These are phyloP conservation scores for Pseudocercospora fijiensis DNA, from an alignment of 2,329 filamentous ascomycete genomes.

Conservation along the genomic window DNA sequence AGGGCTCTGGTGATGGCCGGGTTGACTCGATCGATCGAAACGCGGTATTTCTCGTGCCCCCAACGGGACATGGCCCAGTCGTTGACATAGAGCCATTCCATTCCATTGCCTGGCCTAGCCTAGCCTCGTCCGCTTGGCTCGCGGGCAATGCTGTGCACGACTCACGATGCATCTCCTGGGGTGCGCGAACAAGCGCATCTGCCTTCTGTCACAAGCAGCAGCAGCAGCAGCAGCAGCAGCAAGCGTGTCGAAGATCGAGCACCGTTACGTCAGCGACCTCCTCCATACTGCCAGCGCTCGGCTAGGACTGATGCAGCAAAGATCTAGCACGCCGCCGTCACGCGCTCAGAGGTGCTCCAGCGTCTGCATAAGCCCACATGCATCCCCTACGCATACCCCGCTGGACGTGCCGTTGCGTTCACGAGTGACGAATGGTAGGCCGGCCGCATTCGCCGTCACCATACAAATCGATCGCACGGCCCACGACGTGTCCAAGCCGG, in stretches of 20 bases:
- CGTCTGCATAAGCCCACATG: constrained; percentile 17
- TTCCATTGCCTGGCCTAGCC: not conserved
- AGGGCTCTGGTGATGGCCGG: not conserved
- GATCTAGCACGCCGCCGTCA: constrained; percentile 18
- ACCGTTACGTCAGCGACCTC: constrained; percentile 18
- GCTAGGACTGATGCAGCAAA: constrained; percentile 17
- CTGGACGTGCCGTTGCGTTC: constrained; percentile 17
- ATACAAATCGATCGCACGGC: not conserved
- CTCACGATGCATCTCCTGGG: too few species aligned
- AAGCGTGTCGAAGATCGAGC: not conserved
- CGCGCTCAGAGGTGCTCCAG: constrained; percentile 17
- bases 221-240: not conserved
- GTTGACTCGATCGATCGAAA: not conserved
- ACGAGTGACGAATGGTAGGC: constrained; percentile 17
- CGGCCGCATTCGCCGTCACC: constrained; percentile 2
- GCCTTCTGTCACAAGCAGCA: constrained; percentile 2
- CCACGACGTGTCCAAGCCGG: constrained; percentile 11
- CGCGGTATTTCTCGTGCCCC: not conserved
- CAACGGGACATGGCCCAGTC: not conserved
- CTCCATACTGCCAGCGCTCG: constrained; percentile 17
- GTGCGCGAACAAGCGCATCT: constrained; percentile 11
- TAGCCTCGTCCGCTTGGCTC: not conserved
- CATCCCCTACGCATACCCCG: constrained; percentile 18
- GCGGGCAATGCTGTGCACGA: not conserved
- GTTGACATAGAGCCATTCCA: not conserved